These are phyloP conservation scores for Phytopythium boreale DNA, from an alignment of 352 stramenopile species.

Conservation along the genomic window DNA sequence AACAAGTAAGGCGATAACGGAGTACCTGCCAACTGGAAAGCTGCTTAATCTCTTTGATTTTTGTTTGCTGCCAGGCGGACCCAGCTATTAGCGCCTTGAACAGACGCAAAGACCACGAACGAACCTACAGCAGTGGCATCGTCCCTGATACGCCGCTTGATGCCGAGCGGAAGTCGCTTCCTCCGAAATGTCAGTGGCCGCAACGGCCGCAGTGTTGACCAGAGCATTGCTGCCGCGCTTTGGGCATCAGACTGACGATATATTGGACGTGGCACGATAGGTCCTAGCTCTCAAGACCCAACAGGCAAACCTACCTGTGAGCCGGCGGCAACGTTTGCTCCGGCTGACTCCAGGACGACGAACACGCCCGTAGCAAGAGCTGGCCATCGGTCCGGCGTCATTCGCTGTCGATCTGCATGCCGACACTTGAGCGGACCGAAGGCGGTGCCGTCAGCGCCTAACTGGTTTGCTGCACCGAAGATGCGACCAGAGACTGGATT, in stretches of 20 bases:
- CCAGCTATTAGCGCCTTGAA: background rate
- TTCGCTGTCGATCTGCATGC: background rate
- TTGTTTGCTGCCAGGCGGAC: background rate
- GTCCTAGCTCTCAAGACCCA: background rate
- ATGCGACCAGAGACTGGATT: background rate
- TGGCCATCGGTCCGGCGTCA: background rate
- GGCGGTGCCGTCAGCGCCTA: background rate
- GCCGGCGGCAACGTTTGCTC: background rate
- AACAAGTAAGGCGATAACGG: background rate
- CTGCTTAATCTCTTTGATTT: background rate
- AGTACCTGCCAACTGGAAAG: background rate
- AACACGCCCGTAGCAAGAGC: background rate
- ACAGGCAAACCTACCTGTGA: background rate
- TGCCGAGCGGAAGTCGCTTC: background rate
- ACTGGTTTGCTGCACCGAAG: constrained; percentile 4
- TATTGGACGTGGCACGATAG: background rate
- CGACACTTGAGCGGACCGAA: background rate
- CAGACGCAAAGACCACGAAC: background rate
- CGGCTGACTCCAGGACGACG: background rate
- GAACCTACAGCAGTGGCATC: background rate
- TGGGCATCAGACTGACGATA: background rate
- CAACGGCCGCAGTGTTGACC: background rate
- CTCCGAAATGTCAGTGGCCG: background rate
- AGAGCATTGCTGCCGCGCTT: background rate
- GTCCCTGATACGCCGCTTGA: background rate